Conservation (phyloP, 2,329 filamentous ascomycete genomes). For the Mycogone perniciosa region DNA sequence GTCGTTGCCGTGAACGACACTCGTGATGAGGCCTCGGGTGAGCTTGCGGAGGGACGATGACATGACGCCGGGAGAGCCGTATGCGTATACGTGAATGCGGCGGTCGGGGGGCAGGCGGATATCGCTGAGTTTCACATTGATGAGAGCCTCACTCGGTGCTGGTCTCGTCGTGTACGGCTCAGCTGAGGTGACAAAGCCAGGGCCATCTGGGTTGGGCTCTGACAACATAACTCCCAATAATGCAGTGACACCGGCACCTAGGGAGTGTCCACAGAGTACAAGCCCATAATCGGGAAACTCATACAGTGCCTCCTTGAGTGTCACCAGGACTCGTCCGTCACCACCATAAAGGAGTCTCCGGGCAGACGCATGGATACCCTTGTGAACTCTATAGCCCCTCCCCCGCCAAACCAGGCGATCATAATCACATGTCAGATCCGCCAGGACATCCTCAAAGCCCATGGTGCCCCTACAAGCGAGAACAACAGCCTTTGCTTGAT, state of each 20-base stretch:
- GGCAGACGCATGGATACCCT: slow-evolving; percentile 67
- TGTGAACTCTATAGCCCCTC: slow-evolving; percentile 62
- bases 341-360: slow-evolving; percentile 60
- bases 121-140: slow-evolving; percentile 22
- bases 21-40: slow-evolving; percentile 69
- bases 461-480: slow-evolving; percentile 66
- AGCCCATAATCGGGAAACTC: slow-evolving; percentile 64
- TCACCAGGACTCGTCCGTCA: slow-evolving; percentile 60
- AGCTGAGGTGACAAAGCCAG: slow-evolving; percentile 57
- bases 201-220: slow-evolving; percentile 49
- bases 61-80: slow-evolving; percentile 68
- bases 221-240: slow-evolving; percentile 66
- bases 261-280: slow-evolving; percentile 62
- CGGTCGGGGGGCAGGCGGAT: slow-evolving; percentile 58
- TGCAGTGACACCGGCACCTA: slow-evolving; percentile 64
- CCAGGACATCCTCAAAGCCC: slow-evolving; percentile 67
- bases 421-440: slow-evolving; percentile 69
- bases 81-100: slow-evolving; percentile 73
- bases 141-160: slow-evolving; percentile 27
- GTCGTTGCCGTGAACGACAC: slow-evolving; percentile 65
- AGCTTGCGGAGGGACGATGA: slow-evolving; percentile 62
- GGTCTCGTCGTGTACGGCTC: slow-evolving; percentile 39
- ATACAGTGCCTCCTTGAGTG: slow-evolving; percentile 57
- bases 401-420: slow-evolving; percentile 59
- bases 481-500: slow-evolving; percentile 64